phyloP scores from a whole-genome alignment of 2,329 filamentous ascomycete species.

The Volutella citrinella region DNA sequence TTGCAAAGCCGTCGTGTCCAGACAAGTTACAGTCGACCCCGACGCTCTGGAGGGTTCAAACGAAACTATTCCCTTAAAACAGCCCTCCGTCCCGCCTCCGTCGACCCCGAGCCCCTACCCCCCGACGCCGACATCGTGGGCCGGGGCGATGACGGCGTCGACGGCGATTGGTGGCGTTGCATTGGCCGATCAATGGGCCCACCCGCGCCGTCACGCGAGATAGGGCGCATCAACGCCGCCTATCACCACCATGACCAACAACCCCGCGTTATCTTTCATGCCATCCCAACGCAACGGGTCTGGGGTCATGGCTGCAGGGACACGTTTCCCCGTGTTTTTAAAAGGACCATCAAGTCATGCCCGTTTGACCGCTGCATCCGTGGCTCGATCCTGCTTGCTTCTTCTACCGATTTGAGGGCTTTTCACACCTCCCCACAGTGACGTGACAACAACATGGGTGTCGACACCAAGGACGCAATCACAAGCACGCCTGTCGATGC shows the following conservation, averaged over 20 bases:
- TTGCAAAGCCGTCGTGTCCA: background rate
- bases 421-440: no score
- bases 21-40: no score
- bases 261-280: slow-evolving; percentile 17
- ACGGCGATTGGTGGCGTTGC: slow-evolving; percentile 9
- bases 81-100: background rate
- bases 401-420: no score
- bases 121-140: no score
- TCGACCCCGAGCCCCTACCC: background rate
- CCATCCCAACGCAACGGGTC: slow-evolving; percentile 2
- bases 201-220: slow-evolving; percentile 7
- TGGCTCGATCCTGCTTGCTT: background rate
- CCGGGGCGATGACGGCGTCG: slow-evolving; percentile 6
- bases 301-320: background rate
- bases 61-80: no score
- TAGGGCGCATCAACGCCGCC: slow-evolving; percentile 14
- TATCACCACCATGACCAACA: slow-evolving; percentile 9
- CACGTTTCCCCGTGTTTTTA: slow-evolving; percentile 8
- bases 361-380: background rate
- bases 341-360: slow-evolving; percentile 1
- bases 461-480: slow-evolving; percentile 8
- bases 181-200: slow-evolving; percentile 4
- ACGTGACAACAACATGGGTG: slow-evolving; percentile 4
- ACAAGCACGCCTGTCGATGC: no score
- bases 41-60: no score